Conservation (phyloP, 257 asterid genomes). For the Mentha longifolia region DNA sequence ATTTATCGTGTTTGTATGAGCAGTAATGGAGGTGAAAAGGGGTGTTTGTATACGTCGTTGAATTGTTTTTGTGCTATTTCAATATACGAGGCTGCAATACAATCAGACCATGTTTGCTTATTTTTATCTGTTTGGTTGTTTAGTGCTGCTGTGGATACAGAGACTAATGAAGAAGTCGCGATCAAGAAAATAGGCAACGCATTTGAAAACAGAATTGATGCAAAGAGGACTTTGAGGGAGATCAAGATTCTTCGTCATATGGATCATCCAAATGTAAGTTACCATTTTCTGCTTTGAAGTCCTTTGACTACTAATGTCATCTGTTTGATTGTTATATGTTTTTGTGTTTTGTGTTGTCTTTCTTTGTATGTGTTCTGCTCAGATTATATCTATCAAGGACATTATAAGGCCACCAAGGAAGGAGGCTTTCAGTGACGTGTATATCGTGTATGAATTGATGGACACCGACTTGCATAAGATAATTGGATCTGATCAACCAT, state of each 20-base stretch:
- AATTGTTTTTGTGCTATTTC: background rate
- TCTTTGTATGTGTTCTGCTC: background rate
- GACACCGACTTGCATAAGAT: constrained; percentile 31
- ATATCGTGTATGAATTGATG: constrained; percentile 33
- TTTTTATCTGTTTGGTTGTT: background rate
- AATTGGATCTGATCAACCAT: constrained; percentile 10
- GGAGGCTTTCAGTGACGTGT: constrained; percentile 28
- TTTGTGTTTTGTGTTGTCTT: too few relatives aligned
- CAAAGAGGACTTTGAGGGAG: constrained; percentile 31
- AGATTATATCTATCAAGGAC: constrained; percentile 30
- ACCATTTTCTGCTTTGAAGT: background rate
- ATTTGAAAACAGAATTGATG: constrained; percentile 29
- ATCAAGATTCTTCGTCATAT: constrained; percentile 32
- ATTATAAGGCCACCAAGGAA: constrained; percentile 29
- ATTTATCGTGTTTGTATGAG: background rate
- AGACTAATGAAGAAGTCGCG: constrained; percentile 30
- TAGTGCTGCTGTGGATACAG: constrained; percentile 31
- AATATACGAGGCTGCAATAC: background rate
- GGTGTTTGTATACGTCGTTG: background rate
- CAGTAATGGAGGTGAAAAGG: background rate
- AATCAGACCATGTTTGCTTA: background rate
- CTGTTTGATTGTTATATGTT: background rate
- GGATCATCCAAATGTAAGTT: constrained; percentile 32
- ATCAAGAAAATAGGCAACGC: constrained; percentile 31
- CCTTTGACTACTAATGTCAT: background rate